Evolutionary conservation across 2,329 filamentous ascomycete species (phyloP), one percentile per base, ranked within the genome.

Genomic region (Phaeosphaeria sp.): DNA sequence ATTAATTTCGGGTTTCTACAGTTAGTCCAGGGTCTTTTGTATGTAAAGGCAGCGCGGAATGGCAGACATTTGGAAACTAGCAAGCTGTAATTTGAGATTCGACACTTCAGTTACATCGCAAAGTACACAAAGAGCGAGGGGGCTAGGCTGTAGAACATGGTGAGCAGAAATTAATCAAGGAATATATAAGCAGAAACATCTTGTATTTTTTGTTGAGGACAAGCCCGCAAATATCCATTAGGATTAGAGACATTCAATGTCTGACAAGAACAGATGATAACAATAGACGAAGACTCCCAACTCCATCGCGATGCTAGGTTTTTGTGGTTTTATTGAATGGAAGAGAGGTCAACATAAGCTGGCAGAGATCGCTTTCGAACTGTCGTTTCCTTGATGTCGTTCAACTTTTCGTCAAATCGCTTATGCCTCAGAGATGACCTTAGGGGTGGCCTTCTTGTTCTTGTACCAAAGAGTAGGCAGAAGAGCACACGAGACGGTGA

Each of bases 401-500:
- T 39, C 23, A 25, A 25, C 52, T 20, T 13, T 50, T 41, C 30
- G 25, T 53, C 44, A 21, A 20, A n/a, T 10, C 50, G 20, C 50
- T 57, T 64, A 75, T 17, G 66, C 74, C 46, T 69, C 65, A 54
- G 76, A 73, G 42, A 75, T 68, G 6, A 65, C 62, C 71, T 77
- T 77, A 56, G 73, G 66, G 13, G 69, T 68, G 22, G 74, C 69
- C 75, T 79, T 81, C 75, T 79, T 81, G 66, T 77, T 79, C 78
- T 83, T 83, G 72, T 79, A 78, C 74, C 77, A 83, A 27, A 83
- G 74, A 20, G 80, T 81, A 1, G 81, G 81, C 57, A 83, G 68
- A 27, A 83, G 71, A 10, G 79, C 66, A 52, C 69, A 76, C 11
- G 80, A 81, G 50, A 77, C 78, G 10, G 78, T 78, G 67, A 81